Evolutionary conservation across 176 grass and related monocot genomes (phyloP).

Genomic region (Areca catechu): DNA sequence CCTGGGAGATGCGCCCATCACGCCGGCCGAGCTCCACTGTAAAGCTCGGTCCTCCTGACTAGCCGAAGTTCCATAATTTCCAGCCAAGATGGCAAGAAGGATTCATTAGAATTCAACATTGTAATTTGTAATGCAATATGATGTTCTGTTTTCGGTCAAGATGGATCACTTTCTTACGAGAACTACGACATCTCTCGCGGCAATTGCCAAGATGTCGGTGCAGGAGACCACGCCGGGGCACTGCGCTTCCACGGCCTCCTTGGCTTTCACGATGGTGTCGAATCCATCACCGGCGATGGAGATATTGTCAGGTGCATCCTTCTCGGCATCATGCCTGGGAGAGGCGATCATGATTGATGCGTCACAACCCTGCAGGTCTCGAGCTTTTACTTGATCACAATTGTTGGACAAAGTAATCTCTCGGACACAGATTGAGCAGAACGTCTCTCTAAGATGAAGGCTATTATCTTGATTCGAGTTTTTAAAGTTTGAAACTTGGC

Average conservation of each 20-base stretch:
- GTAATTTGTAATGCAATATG: too few relatives aligned
- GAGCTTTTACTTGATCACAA: too few relatives aligned
- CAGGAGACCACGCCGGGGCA: constrained; percentile 81
- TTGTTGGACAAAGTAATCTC: background rate
- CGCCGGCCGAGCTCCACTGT: constrained; percentile 55
- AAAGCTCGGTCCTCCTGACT: constrained; percentile 56
- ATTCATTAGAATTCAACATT: too few relatives aligned
- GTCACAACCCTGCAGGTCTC: constrained; percentile 50
- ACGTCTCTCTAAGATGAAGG: too few relatives aligned
- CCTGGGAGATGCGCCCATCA: constrained; percentile 50
- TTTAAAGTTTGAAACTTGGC: too few relatives aligned
- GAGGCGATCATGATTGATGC: constrained; percentile 46
- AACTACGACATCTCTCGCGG: constrained; percentile 51
- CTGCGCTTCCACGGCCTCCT: constrained; percentile 39
- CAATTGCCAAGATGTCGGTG: constrained; percentile 66
- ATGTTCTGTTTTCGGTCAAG: too few relatives aligned
- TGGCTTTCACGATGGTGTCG: constrained; percentile 55
- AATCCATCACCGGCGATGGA: constrained; percentile 93
- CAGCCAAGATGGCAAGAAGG: too few relatives aligned
- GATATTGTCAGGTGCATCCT: constrained; percentile 56
- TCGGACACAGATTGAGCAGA: too few relatives aligned
- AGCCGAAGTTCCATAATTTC: background rate
- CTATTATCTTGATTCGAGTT: too few relatives aligned
- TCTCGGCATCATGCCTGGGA: constrained; percentile 48
- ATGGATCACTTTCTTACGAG: constrained; percentile 27